Evolutionary conservation across 495 filamentous ascomycete species (phyloP), one percentile per base, ranked within the genome.

Genomic region (Talaromyces liani): DNA sequence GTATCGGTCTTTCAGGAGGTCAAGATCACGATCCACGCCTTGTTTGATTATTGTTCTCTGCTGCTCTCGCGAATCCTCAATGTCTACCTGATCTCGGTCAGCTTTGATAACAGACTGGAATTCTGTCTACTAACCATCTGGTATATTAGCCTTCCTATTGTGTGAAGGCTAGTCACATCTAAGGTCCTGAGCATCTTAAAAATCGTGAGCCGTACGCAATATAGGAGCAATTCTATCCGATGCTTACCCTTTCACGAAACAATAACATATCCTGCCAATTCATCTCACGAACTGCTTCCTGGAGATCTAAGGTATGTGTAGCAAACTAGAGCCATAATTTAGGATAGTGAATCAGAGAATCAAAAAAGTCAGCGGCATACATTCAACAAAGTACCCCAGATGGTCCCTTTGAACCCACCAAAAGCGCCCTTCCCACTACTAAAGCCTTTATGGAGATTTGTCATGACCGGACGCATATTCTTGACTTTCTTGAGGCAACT

Each of bases 381-480:
- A 55, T 77, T 77, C 45, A 85, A 71, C 10, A 93, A 72, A 31
- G 79, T 86, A 64, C 83, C 85, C 91, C 91, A 96, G 3, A 91
- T 84, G 20, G 85, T 87, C 9, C 80, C 83, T 45, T 84, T 84
- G 63, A 93, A 82, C 0, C 80, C 80, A 22, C 77, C 77, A 64
- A 76, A 73, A 72, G 83, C 80, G 2, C 83, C 84, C 60, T 82
- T 77, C 16, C 85, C 83, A 41, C 81, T 82, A 68, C 85, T 87
- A 22, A 92, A 82, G 2, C 92, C 91, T 70, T 90, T 92, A 55
- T 82, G 86, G 27, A 97, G 79, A 71, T 91, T 87, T 45, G 85
- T 79, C 67, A 93, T 79, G 3, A 87, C 76, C 2, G 84, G 80
- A 47, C 84, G 87, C 66, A 96, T 88, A 65, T 97, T 93, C 68